Percentiles rank a stretch among this genome's conserved stretches.
Conservation (phyloP, 73 alveolate species). For the Blepharisma stoltei region DNA sequence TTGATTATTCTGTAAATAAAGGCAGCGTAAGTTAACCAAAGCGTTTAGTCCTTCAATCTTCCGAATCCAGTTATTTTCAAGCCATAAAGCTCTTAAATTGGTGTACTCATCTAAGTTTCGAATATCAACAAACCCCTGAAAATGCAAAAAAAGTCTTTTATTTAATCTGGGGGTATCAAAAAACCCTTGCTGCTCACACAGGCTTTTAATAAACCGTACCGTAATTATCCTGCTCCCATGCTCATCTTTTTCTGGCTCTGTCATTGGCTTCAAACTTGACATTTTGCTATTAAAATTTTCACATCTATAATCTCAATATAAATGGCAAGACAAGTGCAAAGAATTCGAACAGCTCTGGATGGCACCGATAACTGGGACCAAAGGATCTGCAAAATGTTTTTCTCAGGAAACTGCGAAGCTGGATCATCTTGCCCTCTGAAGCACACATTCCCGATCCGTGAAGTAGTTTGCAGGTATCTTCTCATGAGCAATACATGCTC, state of each 20-base stretch:
- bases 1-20: conserved; percentile 78
- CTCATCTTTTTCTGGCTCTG: conserved; percentile 4
- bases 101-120: conserved; percentile 90
- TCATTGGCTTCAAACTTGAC: no score
- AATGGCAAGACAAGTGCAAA: no score
- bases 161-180: conserved; percentile 83
- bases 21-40: conserved; percentile 60
- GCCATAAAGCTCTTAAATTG: conserved; percentile 77
- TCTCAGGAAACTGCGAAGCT: not conserved
- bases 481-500: not conserved
- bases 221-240: not conserved
- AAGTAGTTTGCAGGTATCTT: not conserved
- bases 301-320: no score
- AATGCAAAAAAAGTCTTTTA: conserved; percentile 92
- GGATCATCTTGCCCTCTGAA: not conserved
- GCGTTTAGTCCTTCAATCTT: conserved; percentile 78
- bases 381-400: not conserved
- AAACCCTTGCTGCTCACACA: not conserved
- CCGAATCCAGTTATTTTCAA: conserved; percentile 86
- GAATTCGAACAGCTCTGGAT: no score
- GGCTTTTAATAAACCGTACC: not conserved
- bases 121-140: conserved; percentile 81
- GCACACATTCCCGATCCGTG: not conserved
- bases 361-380: not conserved
- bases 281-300: no score